Evolutionary conservation across 179 eudicot genomes (phyloP), one percentile per base, ranked within the genome.

Genomic region (Actinidia arguta): DNA sequence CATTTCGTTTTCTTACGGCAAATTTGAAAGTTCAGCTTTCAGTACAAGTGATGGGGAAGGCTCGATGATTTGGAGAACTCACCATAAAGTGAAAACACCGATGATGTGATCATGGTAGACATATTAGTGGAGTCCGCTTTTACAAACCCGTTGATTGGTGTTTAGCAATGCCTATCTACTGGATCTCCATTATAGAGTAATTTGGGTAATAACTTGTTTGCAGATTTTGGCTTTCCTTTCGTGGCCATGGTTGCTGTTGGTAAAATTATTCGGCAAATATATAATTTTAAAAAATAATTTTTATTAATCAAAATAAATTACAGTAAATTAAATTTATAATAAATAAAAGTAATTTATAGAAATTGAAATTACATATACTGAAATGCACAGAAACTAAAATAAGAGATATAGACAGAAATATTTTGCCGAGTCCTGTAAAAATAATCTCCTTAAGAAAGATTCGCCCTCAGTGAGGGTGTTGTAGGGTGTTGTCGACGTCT

Each of bases 31-130:
- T 52, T 84, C 89, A 24, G 16, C 76, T 75, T 20, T 80, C 69
- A 80, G 85, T 81, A 63, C 78, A 27, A 81, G 88, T 71, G 88
- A 88, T 14, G 92, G 78, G 54, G 89, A 87, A 64, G 80, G 75
- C 25, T 89, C 82, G 50, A 17, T 51, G 79, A 44, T 27, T 72
- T 59, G n/a, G 72, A 55, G 63, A 17, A 9, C 51, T 4, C 54
- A 62, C 31, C 27, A 50, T 76, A 44, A 51, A 25, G 55, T 11
- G 80, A 76, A 63, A 22, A 54, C 68, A 39, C 59, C 16, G 52
- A 62, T 36, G 87, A 88, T 68, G 76, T 11, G 14, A 2, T 73
- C 6, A 82, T 88, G 87, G 63, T 78, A 42, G 78, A 81, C 25
- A 80, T 68, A 50, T 48, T n/a, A n/a, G n/a, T 68, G 24, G 88